Conservation (phyloP, 225 moss, liverwort and hornwort species). For the Asterella californica region DNA sequence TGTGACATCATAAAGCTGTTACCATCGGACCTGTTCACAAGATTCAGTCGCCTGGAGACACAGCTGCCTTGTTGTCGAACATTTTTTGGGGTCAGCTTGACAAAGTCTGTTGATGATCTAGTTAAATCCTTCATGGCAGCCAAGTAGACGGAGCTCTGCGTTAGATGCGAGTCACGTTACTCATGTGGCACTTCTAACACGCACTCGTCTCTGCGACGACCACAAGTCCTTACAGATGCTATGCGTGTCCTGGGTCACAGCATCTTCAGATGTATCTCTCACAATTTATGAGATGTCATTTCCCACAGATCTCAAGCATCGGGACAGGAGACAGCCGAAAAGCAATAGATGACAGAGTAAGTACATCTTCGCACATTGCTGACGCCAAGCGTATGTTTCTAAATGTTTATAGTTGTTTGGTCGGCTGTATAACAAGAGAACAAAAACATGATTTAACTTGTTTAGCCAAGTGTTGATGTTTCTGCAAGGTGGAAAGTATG, state of each 20-base stretch:
- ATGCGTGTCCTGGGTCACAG: neutral
- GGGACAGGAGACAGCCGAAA: constrained; percentile 87
- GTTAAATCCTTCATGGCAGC: too few species aligned
- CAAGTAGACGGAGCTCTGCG: neutral
- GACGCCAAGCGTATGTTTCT: neutral
- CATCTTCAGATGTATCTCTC: neutral
- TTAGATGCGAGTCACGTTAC: neutral
- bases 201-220: too few species aligned
- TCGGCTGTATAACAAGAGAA: neutral
- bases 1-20: too few species aligned
- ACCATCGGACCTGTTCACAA: too few species aligned
- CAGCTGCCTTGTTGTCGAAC: too few species aligned
- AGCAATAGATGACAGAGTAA: constrained; percentile 75
- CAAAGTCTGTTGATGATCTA: too few species aligned
- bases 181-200: neutral
- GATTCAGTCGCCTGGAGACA: too few species aligned
- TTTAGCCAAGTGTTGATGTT: too few species aligned
- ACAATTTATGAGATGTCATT: neutral
- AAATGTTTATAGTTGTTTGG: neutral
- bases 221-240: neutral
- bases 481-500: too few species aligned
- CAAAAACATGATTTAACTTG: neutral
- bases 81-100: too few species aligned
- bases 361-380: constrained; percentile 17
- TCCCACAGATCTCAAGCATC: constrained; percentile 76